Evolutionary conservation across 768 basidiomycete genomes (phyloP).

Genomic region (Termitomyces sp.): DNA sequence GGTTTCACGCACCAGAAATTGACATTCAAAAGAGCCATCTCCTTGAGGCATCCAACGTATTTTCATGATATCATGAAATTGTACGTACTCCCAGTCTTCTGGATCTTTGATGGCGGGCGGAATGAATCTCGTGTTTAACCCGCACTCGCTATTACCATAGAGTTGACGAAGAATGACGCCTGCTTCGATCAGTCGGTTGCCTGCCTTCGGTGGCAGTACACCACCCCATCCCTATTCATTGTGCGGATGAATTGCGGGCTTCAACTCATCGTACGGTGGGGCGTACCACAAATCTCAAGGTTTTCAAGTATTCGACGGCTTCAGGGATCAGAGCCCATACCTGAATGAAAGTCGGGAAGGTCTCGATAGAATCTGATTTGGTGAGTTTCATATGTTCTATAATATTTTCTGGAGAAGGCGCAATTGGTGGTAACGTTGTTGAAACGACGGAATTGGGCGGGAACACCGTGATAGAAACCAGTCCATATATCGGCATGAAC

Average conservation of each 20-base stretch:
- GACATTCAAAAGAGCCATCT: slow-evolving; percentile 30
- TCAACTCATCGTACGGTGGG: no score
- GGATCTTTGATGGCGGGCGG: slow-evolving; percentile 17
- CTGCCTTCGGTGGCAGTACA: slow-evolving; percentile 11
- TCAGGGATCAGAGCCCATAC: slow-evolving; percentile 30
- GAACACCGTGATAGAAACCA: slow-evolving; percentile 15
- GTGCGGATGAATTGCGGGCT: not conserved
- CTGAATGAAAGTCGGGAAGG: slow-evolving; percentile 37
- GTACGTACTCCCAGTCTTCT: slow-evolving; percentile 18
- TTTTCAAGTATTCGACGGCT: slow-evolving; percentile 17
- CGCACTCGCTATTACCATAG: slow-evolving; percentile 19
- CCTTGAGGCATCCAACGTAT: slow-evolving; percentile 28
- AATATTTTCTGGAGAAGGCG: slow-evolving; percentile 27
- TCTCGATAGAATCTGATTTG: slow-evolving; percentile 27
- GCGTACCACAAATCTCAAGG: slow-evolving; percentile 11
- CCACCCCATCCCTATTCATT: slow-evolving; percentile 14
- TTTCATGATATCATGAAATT: slow-evolving; percentile 11
- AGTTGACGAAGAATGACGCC: slow-evolving; percentile 11
- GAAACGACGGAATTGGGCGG: not conserved
- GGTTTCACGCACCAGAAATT: slow-evolving; percentile 29
- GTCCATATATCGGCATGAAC: slow-evolving; percentile 17
- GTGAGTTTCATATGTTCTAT: slow-evolving; percentile 30
- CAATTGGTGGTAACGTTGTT: slow-evolving; percentile 22
- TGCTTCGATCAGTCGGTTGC: slow-evolving; percentile 10
- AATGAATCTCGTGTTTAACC: slow-evolving; percentile 7